phyloP scores from a whole-genome alignment of 768 basidiomycete genomes.

The Stropharia rugosoannulata region DNA sequence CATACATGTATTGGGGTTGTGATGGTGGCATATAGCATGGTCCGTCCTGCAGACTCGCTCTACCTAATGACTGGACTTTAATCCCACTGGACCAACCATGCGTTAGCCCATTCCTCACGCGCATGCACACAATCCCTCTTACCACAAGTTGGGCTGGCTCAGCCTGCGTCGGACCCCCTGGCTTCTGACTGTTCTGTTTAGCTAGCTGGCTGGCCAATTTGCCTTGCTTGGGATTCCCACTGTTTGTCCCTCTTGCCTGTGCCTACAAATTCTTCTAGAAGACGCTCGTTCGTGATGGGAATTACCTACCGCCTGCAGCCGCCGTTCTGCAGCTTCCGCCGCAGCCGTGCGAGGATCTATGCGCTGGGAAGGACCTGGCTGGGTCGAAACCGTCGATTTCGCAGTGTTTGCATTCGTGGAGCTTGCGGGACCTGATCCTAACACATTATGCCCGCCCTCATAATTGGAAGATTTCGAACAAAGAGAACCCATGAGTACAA shows the following conservation, averaged over 20 bases:
- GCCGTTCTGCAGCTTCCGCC: conserved; percentile 62
- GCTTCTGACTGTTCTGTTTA: conserved; percentile 34
- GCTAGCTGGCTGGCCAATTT: conserved; percentile 42
- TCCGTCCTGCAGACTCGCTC: conserved; percentile 6
- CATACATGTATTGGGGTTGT: too few species aligned
- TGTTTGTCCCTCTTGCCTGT: conserved; percentile 40
- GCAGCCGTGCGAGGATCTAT: conserved; percentile 53
- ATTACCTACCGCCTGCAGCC: conserved; percentile 51
- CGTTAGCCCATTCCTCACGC: not conserved
- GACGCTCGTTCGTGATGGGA: conserved; percentile 14
- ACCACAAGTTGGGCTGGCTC: conserved; percentile 40
- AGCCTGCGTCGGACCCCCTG: conserved; percentile 31
- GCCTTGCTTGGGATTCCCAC: conserved; percentile 47
- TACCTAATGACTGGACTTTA: conserved; percentile 15
- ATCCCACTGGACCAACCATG: conserved; percentile 34
- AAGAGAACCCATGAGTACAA: conserved; percentile 50
- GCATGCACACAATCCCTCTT: conserved; percentile 18
- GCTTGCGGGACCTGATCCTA: conserved; percentile 35
- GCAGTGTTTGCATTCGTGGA: conserved; percentile 28
- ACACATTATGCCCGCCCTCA: conserved; percentile 48
- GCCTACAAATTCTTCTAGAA: conserved; percentile 31
- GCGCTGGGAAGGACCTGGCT: conserved; percentile 19
- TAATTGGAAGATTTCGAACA: conserved; percentile 51
- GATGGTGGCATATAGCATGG: not conserved
- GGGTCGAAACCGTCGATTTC: conserved; percentile 10